These are phyloP conservation scores for Aspergillus sp. DNA, from an alignment of 2,329 filamentous ascomycete species.

Conservation along the genomic window DNA sequence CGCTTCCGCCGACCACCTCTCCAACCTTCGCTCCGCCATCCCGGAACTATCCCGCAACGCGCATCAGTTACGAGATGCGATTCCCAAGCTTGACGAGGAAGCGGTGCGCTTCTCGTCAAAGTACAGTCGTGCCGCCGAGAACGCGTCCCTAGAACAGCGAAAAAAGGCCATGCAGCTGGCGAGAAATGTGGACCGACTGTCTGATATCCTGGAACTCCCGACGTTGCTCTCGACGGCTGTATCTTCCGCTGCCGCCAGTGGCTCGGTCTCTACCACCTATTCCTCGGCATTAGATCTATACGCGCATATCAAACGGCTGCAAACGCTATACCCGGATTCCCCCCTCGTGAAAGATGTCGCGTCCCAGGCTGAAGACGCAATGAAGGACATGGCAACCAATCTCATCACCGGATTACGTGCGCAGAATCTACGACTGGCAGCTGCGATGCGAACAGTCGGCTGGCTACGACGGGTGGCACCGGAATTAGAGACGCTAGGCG, in stretches of 20 bases:
- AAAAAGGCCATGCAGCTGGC: slow-evolving; percentile 78
- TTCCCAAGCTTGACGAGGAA: slow-evolving; percentile 76
- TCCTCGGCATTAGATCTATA: slow-evolving; percentile 86
- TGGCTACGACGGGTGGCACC: slow-evolving; percentile 86
- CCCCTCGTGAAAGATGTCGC: slow-evolving; percentile 70
- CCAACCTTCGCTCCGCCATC: slow-evolving; percentile 69
- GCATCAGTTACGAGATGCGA: slow-evolving; percentile 63
- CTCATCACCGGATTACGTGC: slow-evolving; percentile 74
- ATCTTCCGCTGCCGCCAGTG: slow-evolving; percentile 40
- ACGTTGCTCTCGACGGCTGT: slow-evolving; percentile 75
- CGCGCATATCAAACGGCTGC: slow-evolving; percentile 85
- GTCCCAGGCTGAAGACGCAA: slow-evolving; percentile 76
- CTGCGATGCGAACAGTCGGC: slow-evolving; percentile 83
- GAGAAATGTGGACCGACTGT: slow-evolving; percentile 82
- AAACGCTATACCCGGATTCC: slow-evolving; percentile 77
- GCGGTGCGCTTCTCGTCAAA: slow-evolving; percentile 77
- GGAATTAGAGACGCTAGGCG: slow-evolving; percentile 59
- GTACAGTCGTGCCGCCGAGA: slow-evolving; percentile 72
- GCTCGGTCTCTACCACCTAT: slow-evolving; percentile 65
- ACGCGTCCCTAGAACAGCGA: slow-evolving; percentile 67
- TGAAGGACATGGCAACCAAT: slow-evolving; percentile 83
- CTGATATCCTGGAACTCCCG: slow-evolving; percentile 88
- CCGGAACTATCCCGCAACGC: slow-evolving; percentile 66
- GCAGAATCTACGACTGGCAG: slow-evolving; percentile 80
- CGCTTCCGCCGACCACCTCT: slow-evolving; percentile 72